Evolutionary conservation across 192 early-diverging fungal species (phyloP), one percentile per base, ranked within the genome.

Genomic region (Paraglomus brasilianum): DNA sequence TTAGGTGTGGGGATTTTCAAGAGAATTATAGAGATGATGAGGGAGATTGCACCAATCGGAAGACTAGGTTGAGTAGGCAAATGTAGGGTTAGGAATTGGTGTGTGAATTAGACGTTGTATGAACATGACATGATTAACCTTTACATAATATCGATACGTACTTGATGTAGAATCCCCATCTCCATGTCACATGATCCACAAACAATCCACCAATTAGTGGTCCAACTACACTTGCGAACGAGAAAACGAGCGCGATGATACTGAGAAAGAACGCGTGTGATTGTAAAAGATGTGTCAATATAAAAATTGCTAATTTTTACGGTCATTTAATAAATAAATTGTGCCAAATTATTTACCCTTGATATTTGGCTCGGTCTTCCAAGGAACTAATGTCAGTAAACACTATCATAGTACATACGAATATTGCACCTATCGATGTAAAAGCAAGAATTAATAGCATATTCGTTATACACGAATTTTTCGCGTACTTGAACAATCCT

Each of bases 91-190:
- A 30, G 3, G 30, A 30, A 30, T 30, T 3, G 30, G 30, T 30
- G 30, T 30, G 30, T 2, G 30, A 85, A 80, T 10, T 51, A 24
- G n/a, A 74, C 65, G 38, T 70, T 6, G 58, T 30, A 21, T 69
- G 65, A 8, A 71, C 49, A 40, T 66, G 17, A 13, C 24, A n/a
- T n/a, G n/a, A n/a, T n/a, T n/a, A 60, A 57, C 15, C 3, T 9
- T 8, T 0, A 1, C 57, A 78, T 36, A 77, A 21, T 13, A 80
- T 74, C 0, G 77, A 74, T 10, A 83, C 38, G 44, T 82, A 49
- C 62, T 75, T 82, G 58, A 85, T 80, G 75, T 81, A 90, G 72
- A 90, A 92, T 14, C 80, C 83, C 88, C 88, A 91, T n/a, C 84
- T 81, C 90, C 90, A 92, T 4, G 79, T 80, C 8, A 82, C 64